These are phyloP conservation scores for Triticum turgidum DNA, from an alignment of 176 grass and related monocot species.

Conservation along the genomic window DNA sequence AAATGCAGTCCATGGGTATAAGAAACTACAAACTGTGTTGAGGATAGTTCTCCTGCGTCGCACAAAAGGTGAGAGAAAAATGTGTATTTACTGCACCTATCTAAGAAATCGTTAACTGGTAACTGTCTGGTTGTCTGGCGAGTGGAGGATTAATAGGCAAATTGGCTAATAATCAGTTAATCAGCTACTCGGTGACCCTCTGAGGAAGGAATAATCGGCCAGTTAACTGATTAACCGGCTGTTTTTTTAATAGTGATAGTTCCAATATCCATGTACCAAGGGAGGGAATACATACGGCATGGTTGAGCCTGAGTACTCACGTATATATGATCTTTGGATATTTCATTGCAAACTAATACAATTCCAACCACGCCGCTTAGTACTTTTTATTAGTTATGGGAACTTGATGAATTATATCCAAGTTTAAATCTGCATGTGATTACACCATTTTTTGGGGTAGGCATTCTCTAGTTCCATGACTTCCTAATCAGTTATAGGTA, in stretches of 20 bases:
- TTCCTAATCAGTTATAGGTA: background rate
- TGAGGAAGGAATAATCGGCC: too few relatives aligned
- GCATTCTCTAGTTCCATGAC: background rate
- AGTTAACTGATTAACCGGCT: too few relatives aligned
- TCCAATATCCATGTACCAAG: background rate
- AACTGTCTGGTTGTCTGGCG: background rate
- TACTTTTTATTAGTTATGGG: constrained; percentile 14
- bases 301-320: background rate
- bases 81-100: constrained; percentile 16
- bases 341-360: constrained; percentile 12
- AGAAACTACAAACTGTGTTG: constrained; percentile 90
- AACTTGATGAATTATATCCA: constrained; percentile 9
- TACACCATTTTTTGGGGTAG: background rate
- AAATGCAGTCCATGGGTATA: constrained; percentile 73
- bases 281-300: background rate
- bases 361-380: background rate
- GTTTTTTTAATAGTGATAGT: background rate
- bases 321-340: background rate
- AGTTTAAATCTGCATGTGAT: constrained; percentile 11
- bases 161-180: background rate
- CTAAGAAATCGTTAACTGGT: background rate
- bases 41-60: constrained; percentile 82
- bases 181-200: too few relatives aligned
- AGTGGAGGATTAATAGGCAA: background rate
- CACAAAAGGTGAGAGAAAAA: constrained; percentile 81